Conservation (phyloP, 768 basidiomycete species). For the Daedaleopsis sinensis region DNA sequence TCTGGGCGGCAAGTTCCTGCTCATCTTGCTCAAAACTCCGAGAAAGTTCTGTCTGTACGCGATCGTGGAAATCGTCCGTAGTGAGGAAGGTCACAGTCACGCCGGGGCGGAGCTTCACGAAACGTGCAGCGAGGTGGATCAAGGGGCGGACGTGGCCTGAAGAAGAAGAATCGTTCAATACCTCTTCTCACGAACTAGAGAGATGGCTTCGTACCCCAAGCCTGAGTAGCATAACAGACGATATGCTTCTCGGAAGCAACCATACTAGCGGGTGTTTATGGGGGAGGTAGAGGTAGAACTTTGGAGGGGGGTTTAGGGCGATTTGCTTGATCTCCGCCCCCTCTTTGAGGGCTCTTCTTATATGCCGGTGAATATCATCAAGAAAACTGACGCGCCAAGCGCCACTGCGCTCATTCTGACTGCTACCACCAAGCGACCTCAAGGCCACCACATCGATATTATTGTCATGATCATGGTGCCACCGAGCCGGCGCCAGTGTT, state of each 20-base stretch:
- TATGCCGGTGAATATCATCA: no score
- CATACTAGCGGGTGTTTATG: not conserved
- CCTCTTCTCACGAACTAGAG: not conserved
- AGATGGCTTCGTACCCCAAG: not conserved
- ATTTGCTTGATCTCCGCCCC: no score
- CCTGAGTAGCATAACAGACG: not conserved
- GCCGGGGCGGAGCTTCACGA: constrained; percentile 12
- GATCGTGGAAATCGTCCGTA: constrained; percentile 3
- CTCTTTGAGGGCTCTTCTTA: no score
- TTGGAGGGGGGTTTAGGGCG: no score
- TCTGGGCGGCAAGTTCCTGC: not conserved
- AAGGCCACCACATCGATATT: no score
- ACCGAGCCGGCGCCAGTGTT: no score
- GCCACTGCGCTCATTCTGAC: no score
- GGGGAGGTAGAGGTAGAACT: no score
- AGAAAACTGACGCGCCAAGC: no score
- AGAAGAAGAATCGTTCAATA: not conserved
- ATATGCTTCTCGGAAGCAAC: not conserved
- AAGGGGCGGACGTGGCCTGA: constrained; percentile 23
- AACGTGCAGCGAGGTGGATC: constrained; percentile 9
- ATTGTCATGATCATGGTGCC: no score
- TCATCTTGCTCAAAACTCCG: constrained; percentile 10
- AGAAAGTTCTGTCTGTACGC: constrained; percentile 11
- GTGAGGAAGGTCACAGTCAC: constrained; percentile 16
- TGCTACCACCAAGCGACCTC: no score